These are phyloP conservation scores for Sphaerulina vaccinii DNA, from an alignment of 2,329 filamentous ascomycete species.

Conservation along the genomic window DNA sequence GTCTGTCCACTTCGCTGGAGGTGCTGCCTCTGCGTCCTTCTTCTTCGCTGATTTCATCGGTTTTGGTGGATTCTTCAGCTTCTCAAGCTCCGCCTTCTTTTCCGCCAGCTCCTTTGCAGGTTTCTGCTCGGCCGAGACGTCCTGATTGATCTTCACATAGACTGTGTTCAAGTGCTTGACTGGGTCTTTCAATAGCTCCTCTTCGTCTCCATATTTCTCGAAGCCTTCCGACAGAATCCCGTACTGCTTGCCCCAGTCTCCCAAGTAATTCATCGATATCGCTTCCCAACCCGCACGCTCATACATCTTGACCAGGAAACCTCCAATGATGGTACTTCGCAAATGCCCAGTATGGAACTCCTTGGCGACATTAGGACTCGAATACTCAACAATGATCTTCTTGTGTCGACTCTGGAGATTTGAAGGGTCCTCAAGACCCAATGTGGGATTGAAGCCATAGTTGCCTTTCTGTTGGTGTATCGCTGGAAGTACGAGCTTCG, in stretches of 20 bases:
- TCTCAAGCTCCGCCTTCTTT: constrained; percentile 44
- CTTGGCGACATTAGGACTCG: constrained; percentile 82
- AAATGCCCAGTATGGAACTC: constrained; percentile 75
- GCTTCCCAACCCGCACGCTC: constrained; percentile 69
- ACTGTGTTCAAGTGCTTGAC: constrained; percentile 81
- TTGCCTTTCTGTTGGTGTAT: constrained; percentile 61
- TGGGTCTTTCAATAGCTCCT: constrained; percentile 67
- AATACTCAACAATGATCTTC: constrained; percentile 75
- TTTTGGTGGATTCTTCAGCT: constrained; percentile 40
- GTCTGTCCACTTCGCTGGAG: constrained; percentile 39
- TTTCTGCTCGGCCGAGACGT: constrained; percentile 65
- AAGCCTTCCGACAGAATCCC: constrained; percentile 71
- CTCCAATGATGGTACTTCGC: constrained; percentile 73
- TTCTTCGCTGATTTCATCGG: constrained; percentile 44
- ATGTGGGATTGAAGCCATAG: constrained; percentile 63
- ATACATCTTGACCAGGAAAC: constrained; percentile 69
- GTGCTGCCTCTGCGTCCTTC: constrained; percentile 44
- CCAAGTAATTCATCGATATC: constrained; percentile 70
- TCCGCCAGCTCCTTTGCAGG: constrained; percentile 54
- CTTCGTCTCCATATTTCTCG: constrained; percentile 71
- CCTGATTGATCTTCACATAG: constrained; percentile 71
- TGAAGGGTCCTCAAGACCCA: constrained; percentile 61
- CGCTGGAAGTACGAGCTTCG: constrained; percentile 65
- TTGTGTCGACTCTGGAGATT: constrained; percentile 63
- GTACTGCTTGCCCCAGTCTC: constrained; percentile 77